Evolutionary conservation across 2,329 filamentous ascomycete genomes (phyloP).

Genomic region (Hymenoscyphus scutula): DNA sequence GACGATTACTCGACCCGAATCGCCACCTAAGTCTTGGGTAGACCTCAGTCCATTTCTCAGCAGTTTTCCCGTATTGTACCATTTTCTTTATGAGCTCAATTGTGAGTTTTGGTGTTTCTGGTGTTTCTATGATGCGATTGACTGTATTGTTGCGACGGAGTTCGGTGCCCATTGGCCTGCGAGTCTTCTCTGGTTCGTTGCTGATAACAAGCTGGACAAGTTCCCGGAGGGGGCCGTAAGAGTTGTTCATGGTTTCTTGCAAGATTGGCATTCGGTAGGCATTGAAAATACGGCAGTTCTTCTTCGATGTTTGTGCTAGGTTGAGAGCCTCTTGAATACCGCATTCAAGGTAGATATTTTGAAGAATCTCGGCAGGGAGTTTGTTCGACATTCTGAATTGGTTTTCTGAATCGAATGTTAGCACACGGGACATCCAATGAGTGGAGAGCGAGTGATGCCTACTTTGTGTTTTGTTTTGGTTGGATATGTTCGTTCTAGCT

Average conservation of each 20-base stretch:
- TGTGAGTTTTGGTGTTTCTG: conserved; percentile 26
- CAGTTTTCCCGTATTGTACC: conserved; percentile 32
- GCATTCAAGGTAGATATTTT: conserved; percentile 33
- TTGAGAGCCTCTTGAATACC: conserved; percentile 32
- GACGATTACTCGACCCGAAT: conserved; percentile 31
- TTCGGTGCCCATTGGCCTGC: conserved; percentile 32
- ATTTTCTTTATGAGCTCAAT: conserved; percentile 34
- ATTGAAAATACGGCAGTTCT: conserved; percentile 29
- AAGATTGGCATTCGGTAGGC: conserved; percentile 30
- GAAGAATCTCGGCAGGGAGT: conserved; percentile 35
- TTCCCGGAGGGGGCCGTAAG: conserved; percentile 31
- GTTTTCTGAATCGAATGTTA: not conserved
- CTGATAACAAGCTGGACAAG: conserved; percentile 31
- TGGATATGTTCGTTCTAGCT: conserved; percentile 17
- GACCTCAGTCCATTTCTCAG: conserved; percentile 34
- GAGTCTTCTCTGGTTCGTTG: conserved; percentile 31
- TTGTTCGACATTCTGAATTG: conserved; percentile 30
- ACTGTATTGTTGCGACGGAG: conserved; percentile 30
- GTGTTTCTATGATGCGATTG: conserved; percentile 26
- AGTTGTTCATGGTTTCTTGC: conserved; percentile 29
- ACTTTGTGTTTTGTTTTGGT: conserved; percentile 12
- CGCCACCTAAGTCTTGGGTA: conserved; percentile 36
- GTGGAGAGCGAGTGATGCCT: not conserved
- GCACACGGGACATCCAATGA: not conserved
- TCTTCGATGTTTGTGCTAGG: conserved; percentile 32